Conservation (phyloP, 1,284 basidiomycete species). For the Ustilago hordei region DNA sequence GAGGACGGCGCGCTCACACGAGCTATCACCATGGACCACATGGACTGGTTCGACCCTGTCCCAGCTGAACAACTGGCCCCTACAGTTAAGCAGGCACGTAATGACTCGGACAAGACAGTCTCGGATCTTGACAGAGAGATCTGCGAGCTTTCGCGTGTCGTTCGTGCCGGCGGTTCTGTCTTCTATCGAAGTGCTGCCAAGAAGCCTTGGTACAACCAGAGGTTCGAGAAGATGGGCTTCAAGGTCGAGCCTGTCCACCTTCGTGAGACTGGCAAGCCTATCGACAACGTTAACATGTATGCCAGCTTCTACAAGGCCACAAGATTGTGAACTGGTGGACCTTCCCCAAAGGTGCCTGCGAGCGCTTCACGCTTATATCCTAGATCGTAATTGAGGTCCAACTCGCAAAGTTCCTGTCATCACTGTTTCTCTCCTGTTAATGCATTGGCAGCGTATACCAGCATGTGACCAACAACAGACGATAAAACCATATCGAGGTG, state of each 20-base stretch:
- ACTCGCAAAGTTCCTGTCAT: background rate
- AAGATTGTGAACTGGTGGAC: constrained; percentile 42
- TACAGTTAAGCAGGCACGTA: constrained; percentile 64
- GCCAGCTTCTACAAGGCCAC: constrained; percentile 70
- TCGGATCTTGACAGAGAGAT: constrained; percentile 77
- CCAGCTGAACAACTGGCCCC: constrained; percentile 71
- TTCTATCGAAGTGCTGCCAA: constrained; percentile 80
- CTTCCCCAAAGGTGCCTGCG: background rate
- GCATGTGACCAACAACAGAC: background rate
- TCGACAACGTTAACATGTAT: constrained; percentile 78
- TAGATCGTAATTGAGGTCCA: background rate
- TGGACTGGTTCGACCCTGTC: constrained; percentile 80
- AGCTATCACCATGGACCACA: constrained; percentile 81
- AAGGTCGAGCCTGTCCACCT: constrained; percentile 64
- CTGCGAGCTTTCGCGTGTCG: constrained; percentile 75
- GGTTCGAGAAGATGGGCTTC: constrained; percentile 73
- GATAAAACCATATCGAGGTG: background rate
- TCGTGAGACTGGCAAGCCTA: constrained; percentile 69
- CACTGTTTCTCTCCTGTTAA: background rate
- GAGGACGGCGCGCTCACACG: constrained; percentile 63
- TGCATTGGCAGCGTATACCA: background rate
- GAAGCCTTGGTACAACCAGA: constrained; percentile 80
- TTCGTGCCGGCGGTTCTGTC: constrained; percentile 77
- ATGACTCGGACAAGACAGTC: constrained; percentile 70
- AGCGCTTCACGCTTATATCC: background rate